phyloP scores from a whole-genome alignment of 768 basidiomycete genomes.

The Tylopilus sp. region DNA sequence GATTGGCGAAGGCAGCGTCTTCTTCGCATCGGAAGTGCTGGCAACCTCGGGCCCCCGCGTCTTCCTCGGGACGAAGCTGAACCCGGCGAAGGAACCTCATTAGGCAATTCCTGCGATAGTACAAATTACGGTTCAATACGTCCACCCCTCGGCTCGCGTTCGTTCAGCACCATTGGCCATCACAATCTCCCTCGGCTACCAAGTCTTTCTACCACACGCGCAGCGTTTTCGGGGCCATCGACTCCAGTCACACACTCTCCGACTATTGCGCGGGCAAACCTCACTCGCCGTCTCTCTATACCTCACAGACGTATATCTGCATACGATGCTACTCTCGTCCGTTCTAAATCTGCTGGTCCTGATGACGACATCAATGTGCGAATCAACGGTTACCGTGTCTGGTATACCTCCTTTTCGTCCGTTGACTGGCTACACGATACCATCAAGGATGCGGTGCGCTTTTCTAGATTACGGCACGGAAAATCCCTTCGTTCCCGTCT shows the following conservation, averaged over 20 bases:
- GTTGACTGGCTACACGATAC: slow-evolving; percentile 97
- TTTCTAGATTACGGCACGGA: slow-evolving; percentile 64
- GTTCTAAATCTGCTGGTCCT: slow-evolving; percentile 30
- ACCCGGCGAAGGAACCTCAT: slow-evolving; percentile 34
- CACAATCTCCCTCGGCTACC: slow-evolving; percentile 40
- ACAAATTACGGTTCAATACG: slow-evolving; percentile 58
- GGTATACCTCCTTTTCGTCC: slow-evolving; percentile 85
- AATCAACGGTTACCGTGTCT: slow-evolving; percentile 82
- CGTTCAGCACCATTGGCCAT: slow-evolving; percentile 28
- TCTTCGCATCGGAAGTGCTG: slow-evolving; percentile 45
- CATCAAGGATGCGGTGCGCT: slow-evolving; percentile 88
- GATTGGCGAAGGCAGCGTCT: slow-evolving; percentile 61
- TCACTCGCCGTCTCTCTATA: slow-evolving; percentile 36
- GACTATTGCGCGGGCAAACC: slow-evolving; percentile 29
- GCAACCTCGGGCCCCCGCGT: not conserved
- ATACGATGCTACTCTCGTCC: slow-evolving; percentile 53
- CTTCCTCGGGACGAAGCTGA: slow-evolving; percentile 1
- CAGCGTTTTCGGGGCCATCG: slow-evolving; percentile 37
- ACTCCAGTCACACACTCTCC: slow-evolving; percentile 34
- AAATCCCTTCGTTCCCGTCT: slow-evolving; percentile 68
- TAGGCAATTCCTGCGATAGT: slow-evolving; percentile 29
- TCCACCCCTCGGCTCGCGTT: slow-evolving; percentile 26
- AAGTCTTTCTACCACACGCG: slow-evolving; percentile 27
- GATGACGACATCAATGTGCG: slow-evolving; percentile 55
- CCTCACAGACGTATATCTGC: slow-evolving; percentile 66